Evolutionary conservation across 805 yeast species (phyloP).

Genomic region (Groenewaldozyma salmanticensis): DNA sequence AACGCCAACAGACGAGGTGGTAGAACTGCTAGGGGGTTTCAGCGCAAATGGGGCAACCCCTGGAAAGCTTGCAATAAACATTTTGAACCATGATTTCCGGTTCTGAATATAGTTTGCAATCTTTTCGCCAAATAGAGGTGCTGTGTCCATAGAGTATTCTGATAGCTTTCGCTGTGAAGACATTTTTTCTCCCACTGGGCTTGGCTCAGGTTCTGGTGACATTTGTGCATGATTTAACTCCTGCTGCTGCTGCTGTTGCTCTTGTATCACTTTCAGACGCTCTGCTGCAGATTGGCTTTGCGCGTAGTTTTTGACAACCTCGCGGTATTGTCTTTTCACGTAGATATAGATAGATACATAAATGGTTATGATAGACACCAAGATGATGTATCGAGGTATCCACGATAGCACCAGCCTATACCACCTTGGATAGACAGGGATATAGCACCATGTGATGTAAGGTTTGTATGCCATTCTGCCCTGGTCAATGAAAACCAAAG

Average conservation of each 20-base stretch:
- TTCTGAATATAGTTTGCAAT: slow-evolving; percentile 1
- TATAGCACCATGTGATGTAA: slow-evolving; percentile 62
- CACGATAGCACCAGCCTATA: slow-evolving; percentile 64
- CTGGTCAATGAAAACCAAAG: slow-evolving; percentile 53
- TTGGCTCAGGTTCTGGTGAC: neutral
- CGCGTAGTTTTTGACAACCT: slow-evolving; percentile 19
- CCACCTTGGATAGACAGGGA: slow-evolving; percentile 68
- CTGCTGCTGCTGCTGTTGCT: neutral
- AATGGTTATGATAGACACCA: slow-evolving; percentile 50
- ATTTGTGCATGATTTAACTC: neutral
- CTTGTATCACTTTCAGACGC: neutral
- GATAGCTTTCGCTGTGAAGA: no score
- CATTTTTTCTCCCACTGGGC: neutral
- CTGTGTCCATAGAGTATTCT: neutral
- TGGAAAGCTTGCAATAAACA: slow-evolving; percentile 12
- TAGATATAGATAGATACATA: slow-evolving; percentile 65
- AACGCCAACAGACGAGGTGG: slow-evolving; percentile 1
- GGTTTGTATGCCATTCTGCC: slow-evolving; percentile 45
- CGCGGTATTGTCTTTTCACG: slow-evolving; percentile 35
- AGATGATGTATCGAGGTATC: slow-evolving; percentile 68
- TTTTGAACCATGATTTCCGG: neutral
- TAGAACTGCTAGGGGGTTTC: neutral
- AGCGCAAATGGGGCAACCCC: slow-evolving; percentile 12
- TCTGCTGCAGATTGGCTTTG: slow-evolving; percentile 18
- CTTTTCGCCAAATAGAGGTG: neutral